Conservation (phyloP, 2,329 filamentous ascomycete species). For the Fusarium clavum region DNA sequence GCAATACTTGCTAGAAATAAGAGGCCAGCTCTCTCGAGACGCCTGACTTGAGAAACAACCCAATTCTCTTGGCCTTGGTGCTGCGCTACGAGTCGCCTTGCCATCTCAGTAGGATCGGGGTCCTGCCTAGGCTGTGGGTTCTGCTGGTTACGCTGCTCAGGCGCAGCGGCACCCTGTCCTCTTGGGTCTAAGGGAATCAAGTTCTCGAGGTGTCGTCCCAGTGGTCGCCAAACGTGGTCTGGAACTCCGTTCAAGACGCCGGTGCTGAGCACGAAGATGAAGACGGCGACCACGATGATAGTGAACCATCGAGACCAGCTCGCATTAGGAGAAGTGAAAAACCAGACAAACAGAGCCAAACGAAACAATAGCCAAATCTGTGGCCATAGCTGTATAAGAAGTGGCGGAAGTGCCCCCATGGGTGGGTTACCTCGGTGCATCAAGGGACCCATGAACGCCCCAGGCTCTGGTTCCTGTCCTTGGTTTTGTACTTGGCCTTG, state of each 20-base stretch:
- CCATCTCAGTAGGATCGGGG: constrained; percentile 62
- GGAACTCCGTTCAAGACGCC: constrained; percentile 67
- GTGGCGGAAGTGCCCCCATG: constrained; percentile 48
- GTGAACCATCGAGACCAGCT: constrained; percentile 71
- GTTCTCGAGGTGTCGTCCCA: constrained; percentile 69
- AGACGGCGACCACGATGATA: constrained; percentile 64
- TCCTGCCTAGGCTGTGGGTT: constrained; percentile 45
- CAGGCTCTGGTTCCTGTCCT: constrained; percentile 45
- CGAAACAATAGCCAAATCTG: constrained; percentile 71
- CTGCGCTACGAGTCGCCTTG: constrained; percentile 64
- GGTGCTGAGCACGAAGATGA: constrained; percentile 69
- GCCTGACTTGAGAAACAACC: constrained; percentile 58
- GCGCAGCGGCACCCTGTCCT: constrained; percentile 40
- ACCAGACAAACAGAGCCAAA: constrained; percentile 71
- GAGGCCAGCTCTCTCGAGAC: constrained; percentile 69
- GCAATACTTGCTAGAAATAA: constrained; percentile 75
- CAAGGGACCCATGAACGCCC: constrained; percentile 36
- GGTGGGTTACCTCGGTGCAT: constrained; percentile 57
- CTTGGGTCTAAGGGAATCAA: constrained; percentile 64
- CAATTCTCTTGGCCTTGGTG: constrained; percentile 49
- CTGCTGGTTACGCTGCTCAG: constrained; percentile 32
- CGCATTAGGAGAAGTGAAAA: constrained; percentile 68
- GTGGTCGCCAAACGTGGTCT: constrained; percentile 66
- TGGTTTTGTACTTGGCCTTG: constrained; percentile 35
- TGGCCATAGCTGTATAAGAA: constrained; percentile 61